Evolutionary conservation across 805 yeast genomes (phyloP).

Genomic region (Nakazawaea wickerhamii): DNA sequence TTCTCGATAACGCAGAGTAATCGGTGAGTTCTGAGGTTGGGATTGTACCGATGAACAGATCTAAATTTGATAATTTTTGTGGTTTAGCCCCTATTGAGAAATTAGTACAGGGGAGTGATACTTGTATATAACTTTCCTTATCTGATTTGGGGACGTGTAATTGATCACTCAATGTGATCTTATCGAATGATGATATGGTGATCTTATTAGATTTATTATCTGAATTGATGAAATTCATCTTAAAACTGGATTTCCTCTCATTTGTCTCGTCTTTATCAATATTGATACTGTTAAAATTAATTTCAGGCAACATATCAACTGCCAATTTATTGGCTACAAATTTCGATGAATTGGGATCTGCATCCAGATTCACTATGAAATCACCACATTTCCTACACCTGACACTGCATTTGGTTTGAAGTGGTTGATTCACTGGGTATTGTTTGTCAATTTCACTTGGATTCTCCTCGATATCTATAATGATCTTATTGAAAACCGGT

Average conservation of each 20-base stretch:
- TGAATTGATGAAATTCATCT: slow-evolving; percentile 17
- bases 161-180: slow-evolving; percentile 4
- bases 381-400: slow-evolving; percentile 21
- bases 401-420: slow-evolving; percentile 15
- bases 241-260: not conserved
- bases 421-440: slow-evolving; percentile 18
- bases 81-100: slow-evolving; percentile 17
- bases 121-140: not conserved
- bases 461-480: not conserved
- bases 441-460: no score
- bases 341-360: slow-evolving; percentile 18
- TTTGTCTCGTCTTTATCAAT: not conserved
- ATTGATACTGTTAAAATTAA: slow-evolving; percentile 12
- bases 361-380: slow-evolving; percentile 16
- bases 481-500: not conserved
- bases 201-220: slow-evolving; percentile 10
- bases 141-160: not conserved
- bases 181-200: slow-evolving; percentile 15
- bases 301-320: slow-evolving; percentile 19
- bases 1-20: slow-evolving; percentile 23
- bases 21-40: slow-evolving; percentile 27
- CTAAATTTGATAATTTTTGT: slow-evolving; percentile 12
- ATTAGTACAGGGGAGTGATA: slow-evolving; percentile 18
- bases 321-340: slow-evolving; percentile 16
- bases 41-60: slow-evolving; percentile 17